Evolutionary conservation across 495 filamentous ascomycete genomes (phyloP), one percentile per base, ranked within the genome.

Genomic region (Thermothielavioides terrestris): DNA sequence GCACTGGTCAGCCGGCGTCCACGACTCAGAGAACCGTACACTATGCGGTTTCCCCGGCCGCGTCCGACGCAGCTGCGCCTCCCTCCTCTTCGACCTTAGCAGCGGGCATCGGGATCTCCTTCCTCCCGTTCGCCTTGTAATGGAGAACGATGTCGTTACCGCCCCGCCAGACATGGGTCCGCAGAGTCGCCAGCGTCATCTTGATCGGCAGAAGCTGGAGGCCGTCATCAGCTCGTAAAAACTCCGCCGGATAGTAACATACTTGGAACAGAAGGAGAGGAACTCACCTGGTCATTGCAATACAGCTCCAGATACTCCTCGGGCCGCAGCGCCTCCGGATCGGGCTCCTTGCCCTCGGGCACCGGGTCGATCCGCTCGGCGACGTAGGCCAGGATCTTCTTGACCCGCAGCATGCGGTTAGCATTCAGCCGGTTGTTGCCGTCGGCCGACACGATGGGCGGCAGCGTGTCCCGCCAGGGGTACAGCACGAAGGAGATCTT

Each of bases 231-330:
- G 23, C 4, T 3, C 7, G 20, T n/a, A 3, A 43, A 20, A 9
- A n/a, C 31, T 34, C 31, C 31, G 11, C 27, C 27, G 11, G 3
- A 34, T 14, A 9, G 4, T 12, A 52, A 28, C 44, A n/a, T n/a
- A n/a, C n/a, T n/a, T n/a, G 23, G 44, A 39, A 30, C 31, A 17
- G 30, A 67, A 44, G 40, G 25, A 46, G 42, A 32, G 40, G 21
- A 35, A 69, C 81, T 54, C 68, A 95, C 91, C 74, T 85, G 86
- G 35, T 88, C 84, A 62, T 96, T 88, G 61, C 92, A 97, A 61
- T 94, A 89, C 35, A 97, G 67, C 63, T 97, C 92, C 41, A 97
- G 71, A 65, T 94, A 94, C 59, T 95, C 88, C 64, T 97, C 92
- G 2, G 89, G 87, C 58, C 80, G 85, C 66, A 91, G 62, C 15